Evolutionary conservation across 805 yeast genomes (phyloP), one percentile per base, ranked within the genome.

Genomic region (Dipodascus albidus): DNA sequence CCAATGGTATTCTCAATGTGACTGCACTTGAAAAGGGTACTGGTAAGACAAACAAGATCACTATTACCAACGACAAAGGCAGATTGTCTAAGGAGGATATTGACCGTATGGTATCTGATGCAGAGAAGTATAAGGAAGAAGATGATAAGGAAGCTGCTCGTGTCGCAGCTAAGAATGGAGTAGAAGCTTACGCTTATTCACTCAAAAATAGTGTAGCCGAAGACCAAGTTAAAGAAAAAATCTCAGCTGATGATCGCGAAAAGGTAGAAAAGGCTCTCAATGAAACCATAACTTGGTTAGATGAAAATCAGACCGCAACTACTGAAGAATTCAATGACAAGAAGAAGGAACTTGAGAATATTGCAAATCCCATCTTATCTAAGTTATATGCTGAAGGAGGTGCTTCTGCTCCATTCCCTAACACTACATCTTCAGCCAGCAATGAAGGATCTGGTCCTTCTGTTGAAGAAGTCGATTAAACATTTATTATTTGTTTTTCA

Each of bases 131-230:
- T 96, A 91, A 91, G 88, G 81, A 91, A 70, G 87, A 95, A 67
- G 99, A 91, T 77, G 97, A 91, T 72, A 96, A 95, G 69, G 93
- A 91, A 86, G 95, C 98, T 77, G 90, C 90, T 90, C 85, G 86
- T 74, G 97, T 90, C 80, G 98, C 91, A 83, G 93, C 96, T 72
- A 91, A 90, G 81, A 97, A 91, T 80, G 90, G 89, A 81, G 85
- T 91, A 74, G 99, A 91, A 82, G 88, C 97, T 68, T 91, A 91
- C 85, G 95, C 91, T 72, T 81, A 95, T 67, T 83, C 95, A 64
- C 87, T 90, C 67, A 96, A 93, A 81, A 79, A 91, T 65, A 86
- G 96, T 66, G 85, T 91, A 75, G 87, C 96, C 68, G 99, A 93
- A 85, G 97, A 97, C 75, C 90, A 87, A 75, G 83, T 89, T 72